phyloP scores from a whole-genome alignment of 345 rosid genomes.

The Brassica incana region DNA sequence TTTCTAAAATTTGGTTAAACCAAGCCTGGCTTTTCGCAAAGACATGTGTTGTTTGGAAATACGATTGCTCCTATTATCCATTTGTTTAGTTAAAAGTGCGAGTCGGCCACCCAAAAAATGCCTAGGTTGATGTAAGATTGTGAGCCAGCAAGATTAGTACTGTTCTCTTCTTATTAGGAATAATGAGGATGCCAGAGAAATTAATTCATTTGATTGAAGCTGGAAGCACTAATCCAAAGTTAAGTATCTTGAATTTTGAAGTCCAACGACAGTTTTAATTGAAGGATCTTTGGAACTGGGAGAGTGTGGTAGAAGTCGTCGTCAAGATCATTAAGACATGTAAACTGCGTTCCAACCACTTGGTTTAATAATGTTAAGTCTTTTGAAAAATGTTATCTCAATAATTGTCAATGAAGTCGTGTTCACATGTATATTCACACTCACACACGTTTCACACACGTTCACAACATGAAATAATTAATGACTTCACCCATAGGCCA shows the following conservation, averaged over 20 bases:
- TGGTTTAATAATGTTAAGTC: not conserved
- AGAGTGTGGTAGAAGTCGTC: slow-evolving; percentile 5
- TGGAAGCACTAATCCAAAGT: slow-evolving; percentile 13
- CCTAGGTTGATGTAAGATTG: not conserved
- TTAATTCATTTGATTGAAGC: not conserved
- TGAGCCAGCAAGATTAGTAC: not conserved
- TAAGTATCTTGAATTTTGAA: slow-evolving; percentile 4
- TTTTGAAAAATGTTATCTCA: not conserved
- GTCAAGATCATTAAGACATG: slow-evolving; percentile 17
- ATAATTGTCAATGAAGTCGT: slow-evolving; percentile 16
- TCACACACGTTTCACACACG: not conserved
- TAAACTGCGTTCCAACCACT: slow-evolving; percentile 31
- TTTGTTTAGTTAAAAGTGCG: not conserved
- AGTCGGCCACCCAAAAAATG: not conserved
- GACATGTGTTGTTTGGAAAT: too few species aligned
- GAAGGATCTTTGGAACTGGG: not conserved
- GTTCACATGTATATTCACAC: slow-evolving; percentile 3
- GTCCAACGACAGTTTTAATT: not conserved
- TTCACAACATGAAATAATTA: not conserved
- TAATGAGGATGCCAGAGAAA: not conserved
- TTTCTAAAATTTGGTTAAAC: too few species aligned
- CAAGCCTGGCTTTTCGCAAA: too few species aligned
- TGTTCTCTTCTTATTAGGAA: not conserved
- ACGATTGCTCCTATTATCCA: too few species aligned
- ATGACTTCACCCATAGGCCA: slow-evolving; percentile 22